Evolutionary conservation across 495 filamentous ascomycete species (phyloP), one percentile per base, ranked within the genome.

Genomic region (Cladorrhinum samala): DNA sequence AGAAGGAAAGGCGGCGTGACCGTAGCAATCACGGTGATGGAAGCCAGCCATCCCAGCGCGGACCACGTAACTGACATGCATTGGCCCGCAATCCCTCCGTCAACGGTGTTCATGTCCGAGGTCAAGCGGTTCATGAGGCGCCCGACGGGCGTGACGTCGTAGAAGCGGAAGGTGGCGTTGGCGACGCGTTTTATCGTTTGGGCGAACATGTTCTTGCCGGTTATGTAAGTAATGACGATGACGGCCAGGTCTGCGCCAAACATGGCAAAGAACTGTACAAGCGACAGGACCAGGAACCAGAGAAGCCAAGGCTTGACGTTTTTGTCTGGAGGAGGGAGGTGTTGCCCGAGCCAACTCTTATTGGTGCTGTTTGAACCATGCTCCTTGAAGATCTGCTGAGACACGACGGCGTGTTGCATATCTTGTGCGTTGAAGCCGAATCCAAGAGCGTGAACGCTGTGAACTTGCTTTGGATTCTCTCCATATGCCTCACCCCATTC

Each of bases 111-210:
- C 67, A 93, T 92, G 62, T 95, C 89, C 2, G 85, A 86, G 0
- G 87, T 92, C 50, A 95, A 69, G 16, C 89, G 79, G 64, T 95
- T 95, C 88, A 92, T 91, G 58, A 95, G 71, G 19, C 88, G 78
- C 0, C 89, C 88, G 17, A 91, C 80, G 0, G 89, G 89, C 2
- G 88, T 94, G 4, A 89, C 80, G 65, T 94, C 89, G 72, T 90
- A 91, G 67, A 88, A 94, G 33, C 88, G 83, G 66, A 94, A 94
- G 1, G 84, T 91, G 16, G 88, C 87, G 64, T 84, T 77, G 59
- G 81, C 83, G 50, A 92, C 86, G 27, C 77, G 77, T 7, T 76
- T 56, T 72, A 93, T 82, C 11, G 86, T 83, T 27, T 80, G 74
- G 45, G 72, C 71, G 59, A 93, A 94, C 52, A 94, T 72, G 21